Evolutionary conservation across 106 monocot genomes (phyloP).

Genomic region (Vanilla planifolia): DNA sequence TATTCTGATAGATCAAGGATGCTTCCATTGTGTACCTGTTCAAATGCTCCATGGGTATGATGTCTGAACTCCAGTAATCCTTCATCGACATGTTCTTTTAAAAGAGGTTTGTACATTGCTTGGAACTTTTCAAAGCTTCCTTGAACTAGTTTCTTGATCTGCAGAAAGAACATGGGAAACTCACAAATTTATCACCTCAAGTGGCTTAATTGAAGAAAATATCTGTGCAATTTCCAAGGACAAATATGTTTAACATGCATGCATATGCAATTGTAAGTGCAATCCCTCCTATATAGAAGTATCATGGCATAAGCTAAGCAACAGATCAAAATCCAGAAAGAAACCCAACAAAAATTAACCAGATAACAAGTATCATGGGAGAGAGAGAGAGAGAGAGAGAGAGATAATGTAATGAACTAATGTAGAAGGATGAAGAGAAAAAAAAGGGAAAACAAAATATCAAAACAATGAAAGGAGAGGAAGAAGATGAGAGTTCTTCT

Average conservation of each 20-base stretch:
- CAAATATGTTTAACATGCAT: too few relatives aligned
- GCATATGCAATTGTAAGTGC: too few relatives aligned
- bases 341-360: too few relatives aligned
- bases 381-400: too few relatives aligned
- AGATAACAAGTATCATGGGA: too few relatives aligned
- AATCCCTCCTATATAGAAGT: too few relatives aligned
- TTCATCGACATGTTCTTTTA: constrained; percentile 35
- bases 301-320: too few relatives aligned
- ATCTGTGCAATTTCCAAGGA: not conserved
- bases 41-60: constrained; percentile 21
- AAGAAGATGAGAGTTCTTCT: constrained; percentile 3
- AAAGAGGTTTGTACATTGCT: constrained; percentile 54
- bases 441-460: too few relatives aligned
- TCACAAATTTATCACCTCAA: not conserved
- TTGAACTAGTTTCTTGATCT: constrained; percentile 82
- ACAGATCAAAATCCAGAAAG: too few relatives aligned
- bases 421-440: not conserved
- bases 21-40: constrained; percentile 39
- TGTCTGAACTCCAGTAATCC: constrained; percentile 45
- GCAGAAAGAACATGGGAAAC: not conserved
- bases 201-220: not conserved
- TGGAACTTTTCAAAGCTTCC: constrained; percentile 65
- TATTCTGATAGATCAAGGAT: not conserved
- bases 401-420: too few relatives aligned
- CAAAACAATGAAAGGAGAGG: too few relatives aligned